These are phyloP conservation scores for Marasmius tenuissimus DNA, from an alignment of 1,284 basidiomycete genomes.

Conservation along the genomic window DNA sequence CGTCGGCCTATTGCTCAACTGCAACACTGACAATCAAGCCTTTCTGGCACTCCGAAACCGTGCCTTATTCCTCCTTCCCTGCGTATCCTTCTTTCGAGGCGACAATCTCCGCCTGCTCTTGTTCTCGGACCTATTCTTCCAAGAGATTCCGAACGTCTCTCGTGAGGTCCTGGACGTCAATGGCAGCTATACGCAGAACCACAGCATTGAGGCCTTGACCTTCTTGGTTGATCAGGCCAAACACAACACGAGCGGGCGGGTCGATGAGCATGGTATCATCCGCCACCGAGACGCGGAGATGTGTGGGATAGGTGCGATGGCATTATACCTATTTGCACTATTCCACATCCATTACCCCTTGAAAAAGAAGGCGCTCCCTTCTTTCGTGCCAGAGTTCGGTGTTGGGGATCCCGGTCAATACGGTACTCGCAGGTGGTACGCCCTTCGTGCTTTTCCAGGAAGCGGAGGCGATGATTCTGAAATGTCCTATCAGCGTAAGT, in stretches of 20 bases:
- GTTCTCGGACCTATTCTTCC: conserved; percentile 21
- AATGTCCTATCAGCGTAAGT: background rate
- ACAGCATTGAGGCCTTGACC: conserved; percentile 5
- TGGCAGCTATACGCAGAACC: conserved; percentile 6
- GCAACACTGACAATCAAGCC: background rate
- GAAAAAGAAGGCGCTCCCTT: conserved; percentile 7
- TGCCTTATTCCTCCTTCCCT: conserved; percentile 21
- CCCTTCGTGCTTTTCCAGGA: conserved; percentile 18
- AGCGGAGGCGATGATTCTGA: background rate
- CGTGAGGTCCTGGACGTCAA: conserved; percentile 8
- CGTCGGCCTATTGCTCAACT: background rate
- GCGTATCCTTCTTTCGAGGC: conserved; percentile 20
- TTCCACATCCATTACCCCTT: conserved; percentile 13
- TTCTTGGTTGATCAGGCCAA: conserved; percentile 10
- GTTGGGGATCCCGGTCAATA: conserved; percentile 16
- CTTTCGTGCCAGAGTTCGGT: conserved; percentile 22
- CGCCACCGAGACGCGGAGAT: conserved; percentile 5
- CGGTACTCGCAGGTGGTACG: conserved; percentile 24
- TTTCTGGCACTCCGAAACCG: conserved; percentile 19
- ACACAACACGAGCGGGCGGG: conserved; percentile 3
- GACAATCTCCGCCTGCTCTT: conserved; percentile 20
- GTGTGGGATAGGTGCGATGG: background rate
- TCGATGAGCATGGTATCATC: conserved; percentile 3
- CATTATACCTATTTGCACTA: background rate
- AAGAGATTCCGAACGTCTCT: conserved; percentile 16